Base-by-base conservation (phyloP, 2,329 filamentous ascomycete genomes). In the Phialophora tarda region DNA sequence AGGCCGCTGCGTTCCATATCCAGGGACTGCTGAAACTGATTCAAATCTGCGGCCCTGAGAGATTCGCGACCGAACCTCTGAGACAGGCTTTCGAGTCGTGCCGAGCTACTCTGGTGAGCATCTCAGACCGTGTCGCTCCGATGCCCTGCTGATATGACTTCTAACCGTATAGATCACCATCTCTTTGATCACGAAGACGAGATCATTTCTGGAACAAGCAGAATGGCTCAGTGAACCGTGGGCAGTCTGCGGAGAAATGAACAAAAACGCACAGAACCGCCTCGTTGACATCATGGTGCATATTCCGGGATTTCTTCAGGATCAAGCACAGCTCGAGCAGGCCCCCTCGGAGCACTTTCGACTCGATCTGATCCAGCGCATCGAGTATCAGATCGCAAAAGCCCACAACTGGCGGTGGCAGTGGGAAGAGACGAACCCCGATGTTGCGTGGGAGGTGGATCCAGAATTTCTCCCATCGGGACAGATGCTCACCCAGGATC, bases 401-500 rank as follows among this genome's bases (percentile, higher is more conserved):
- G 30, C 59, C n/a, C 62, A 60, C 58, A 60, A 66, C 32, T 69
- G 67, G 67, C 64, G 67, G 30, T 69, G 67, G 67, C 38, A 63
- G 17, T 69, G 67, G 67, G 67, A 69, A 57, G 67, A 61, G 51
- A 44, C 59, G 34, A 66, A 69, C 53, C 61, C 47, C 28, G 51
- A 66, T 26, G 60, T 59, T 2, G 64, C 48, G n/a, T 62, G 61
- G 63, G 67, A 67, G 53, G 60, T 66, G 17, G 67, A 69, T 12
- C 64, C 64, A 8, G 64, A 63, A 12, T 24, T 58, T 21, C 61
- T 69, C 23, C 57, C 59, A 0, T 17, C 60, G 28, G 91, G 88
- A 17, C 53, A 59, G 23, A 90, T 87, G 79, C 97, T 93, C 73
- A 96, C 94, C 90, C 91, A 96, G 72, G 97, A 92, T 68, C 86